Base-by-base conservation (phyloP, 306 rosid genomes). In the Rosa chinensis region DNA sequence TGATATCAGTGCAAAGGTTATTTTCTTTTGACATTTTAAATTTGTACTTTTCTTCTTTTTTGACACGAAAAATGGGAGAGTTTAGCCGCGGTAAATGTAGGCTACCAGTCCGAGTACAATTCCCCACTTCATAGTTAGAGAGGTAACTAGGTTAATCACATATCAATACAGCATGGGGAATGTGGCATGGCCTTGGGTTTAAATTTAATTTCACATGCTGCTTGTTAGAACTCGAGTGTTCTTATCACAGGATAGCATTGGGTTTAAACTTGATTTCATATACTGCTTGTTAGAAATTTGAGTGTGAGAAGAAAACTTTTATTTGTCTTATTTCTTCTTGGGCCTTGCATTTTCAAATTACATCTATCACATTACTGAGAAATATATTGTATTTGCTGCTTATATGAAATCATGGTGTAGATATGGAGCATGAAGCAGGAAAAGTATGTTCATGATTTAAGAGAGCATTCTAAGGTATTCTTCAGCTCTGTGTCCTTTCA, bases 401-500 rank as follows among this genome's bases (percentile, higher is more conserved):
- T 14, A 50, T 78, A n/a, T 75, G 25, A 62, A 72, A 64, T 81
- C 75, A 48, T 84, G 70, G 52, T 88, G 84, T 86, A 95, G 99
- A 91, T 95, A 84, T 95, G 99, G 99, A 92, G 91, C 78, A 80
- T 91, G 90, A 92, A 91, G 90, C 97, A 95, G 64, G 99, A 91
- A 23, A 91, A 85, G 49, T 90, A 82, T 85, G 89, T 92, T 84
- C 91, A 92, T 78, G 99, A 95, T 86, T 88, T 95, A 67, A 88
- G 78, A 86, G 97, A 95, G 83, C 99, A 95, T 86, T 84, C 97
- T 32, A 92, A 95, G 98, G 99, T 95, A 83, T 50, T 4, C 12
- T 59, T 55, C 18, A 43, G 58, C 50, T 13, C 66, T 56, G 18
- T 58, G 43, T 35, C 7, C 11, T 18, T 21, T 76, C 9, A 13